Conservation (phyloP, 2,329 filamentous ascomycete genomes). For the Cladosporium sp. region DNA sequence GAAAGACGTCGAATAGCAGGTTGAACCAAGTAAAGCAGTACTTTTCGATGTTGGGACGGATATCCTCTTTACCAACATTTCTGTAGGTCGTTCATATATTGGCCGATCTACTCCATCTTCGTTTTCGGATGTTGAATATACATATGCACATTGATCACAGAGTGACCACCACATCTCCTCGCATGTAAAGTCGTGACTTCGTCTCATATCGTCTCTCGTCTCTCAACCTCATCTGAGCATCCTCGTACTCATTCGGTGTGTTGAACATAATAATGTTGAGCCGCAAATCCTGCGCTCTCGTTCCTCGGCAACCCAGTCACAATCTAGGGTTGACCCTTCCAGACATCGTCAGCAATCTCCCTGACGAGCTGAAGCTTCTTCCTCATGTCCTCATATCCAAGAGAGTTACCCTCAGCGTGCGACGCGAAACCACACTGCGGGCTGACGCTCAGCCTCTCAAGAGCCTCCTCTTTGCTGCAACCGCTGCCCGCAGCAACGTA, state of each 20-base stretch:
- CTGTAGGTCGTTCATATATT: too few species aligned
- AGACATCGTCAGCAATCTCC: slow-evolving; percentile 68
- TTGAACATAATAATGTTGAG: not conserved
- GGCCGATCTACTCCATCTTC: too few species aligned
- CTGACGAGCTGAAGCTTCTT: slow-evolving; percentile 68
- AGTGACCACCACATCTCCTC: not conserved
- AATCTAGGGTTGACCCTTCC: slow-evolving; percentile 52
- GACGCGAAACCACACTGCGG: slow-evolving; percentile 60
- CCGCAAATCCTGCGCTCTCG: too few species aligned
- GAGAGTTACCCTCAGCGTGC: slow-evolving; percentile 67
- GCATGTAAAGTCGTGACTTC: slow-evolving; percentile 3
- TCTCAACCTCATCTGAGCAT: not conserved
- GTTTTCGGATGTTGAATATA: slow-evolving; percentile 2
- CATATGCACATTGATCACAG: slow-evolving; percentile 6
- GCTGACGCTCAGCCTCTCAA: slow-evolving; percentile 64
- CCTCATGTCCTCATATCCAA: slow-evolving; percentile 67
- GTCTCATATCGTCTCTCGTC: not conserved
- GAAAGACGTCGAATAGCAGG: too few species aligned
- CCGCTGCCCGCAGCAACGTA: slow-evolving; percentile 66
- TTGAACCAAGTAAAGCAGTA: too few species aligned
- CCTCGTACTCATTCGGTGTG: not conserved
- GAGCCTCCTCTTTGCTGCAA: slow-evolving; percentile 57
- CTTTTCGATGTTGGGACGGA: too few species aligned
- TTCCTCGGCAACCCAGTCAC: not conserved
- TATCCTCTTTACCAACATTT: too few species aligned